phyloP scores from a whole-genome alignment of 805 yeast genomes.

The Yarrowia hollandica region DNA sequence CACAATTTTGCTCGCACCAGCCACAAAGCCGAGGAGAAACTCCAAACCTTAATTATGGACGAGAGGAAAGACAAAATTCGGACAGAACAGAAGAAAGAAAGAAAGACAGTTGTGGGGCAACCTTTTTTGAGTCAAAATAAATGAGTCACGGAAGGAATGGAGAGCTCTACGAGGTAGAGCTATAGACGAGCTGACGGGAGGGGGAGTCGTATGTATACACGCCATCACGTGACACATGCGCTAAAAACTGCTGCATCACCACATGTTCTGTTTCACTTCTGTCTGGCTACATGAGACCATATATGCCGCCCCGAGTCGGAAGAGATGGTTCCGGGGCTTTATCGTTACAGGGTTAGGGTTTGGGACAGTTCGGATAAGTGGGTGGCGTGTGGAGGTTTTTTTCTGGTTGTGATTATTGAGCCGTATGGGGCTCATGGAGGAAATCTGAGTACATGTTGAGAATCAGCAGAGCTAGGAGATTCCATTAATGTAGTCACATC shows the following conservation, averaged over 20 bases:
- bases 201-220: no score
- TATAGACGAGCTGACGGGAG: no score
- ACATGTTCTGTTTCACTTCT: no score
- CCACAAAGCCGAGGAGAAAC: slow-evolving; percentile 15
- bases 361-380: neutral
- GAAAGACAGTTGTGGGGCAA: neutral
- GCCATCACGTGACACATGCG: no score
- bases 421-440: neutral
- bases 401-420: neutral
- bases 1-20: slow-evolving; percentile 10
- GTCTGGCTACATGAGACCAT: neutral
- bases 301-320: slow-evolving; percentile 21
- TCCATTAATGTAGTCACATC: no score
- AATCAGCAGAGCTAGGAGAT: neutral
- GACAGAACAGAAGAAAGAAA: neutral
- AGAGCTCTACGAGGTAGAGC: no score
- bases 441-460: neutral
- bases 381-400: neutral
- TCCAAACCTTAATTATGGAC: neutral
- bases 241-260: no score
- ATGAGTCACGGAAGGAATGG: no score
- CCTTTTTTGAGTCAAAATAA: neutral
- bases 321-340: slow-evolving; percentile 10
- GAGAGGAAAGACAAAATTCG: no score
- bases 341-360: slow-evolving; percentile 7